Evolutionary conservation across 1,284 basidiomycete species (phyloP).

Genomic region (Rhodofomes roseus): DNA sequence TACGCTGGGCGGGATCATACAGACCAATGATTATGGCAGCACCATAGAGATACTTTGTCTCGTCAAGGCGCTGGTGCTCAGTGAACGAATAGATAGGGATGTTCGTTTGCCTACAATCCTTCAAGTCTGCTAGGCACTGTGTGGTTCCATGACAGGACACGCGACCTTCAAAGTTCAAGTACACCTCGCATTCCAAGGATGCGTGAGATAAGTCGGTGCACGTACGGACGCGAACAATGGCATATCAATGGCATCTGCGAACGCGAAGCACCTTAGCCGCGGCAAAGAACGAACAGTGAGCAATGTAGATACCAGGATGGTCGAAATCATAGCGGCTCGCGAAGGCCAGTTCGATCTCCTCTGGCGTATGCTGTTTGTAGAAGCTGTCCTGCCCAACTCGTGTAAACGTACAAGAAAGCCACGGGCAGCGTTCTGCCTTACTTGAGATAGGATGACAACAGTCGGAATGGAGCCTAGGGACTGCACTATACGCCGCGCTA

Average conservation of each 20-base stretch:
- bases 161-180: conserved; percentile 12
- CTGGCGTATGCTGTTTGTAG: conserved; percentile 78
- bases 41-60: conserved; percentile 92
- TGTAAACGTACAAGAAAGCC: not conserved
- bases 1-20: not conserved
- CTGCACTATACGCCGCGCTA: conserved; percentile 85
- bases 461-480: conserved; percentile 82
- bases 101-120: conserved; percentile 76
- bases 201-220: conserved; percentile 8
- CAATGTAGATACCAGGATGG: conserved; percentile 54
- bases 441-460: conserved; percentile 86
- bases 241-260: conserved; percentile 81
- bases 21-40: conserved; percentile 90
- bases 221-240: conserved; percentile 77
- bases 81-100: conserved; percentile 95
- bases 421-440: conserved; percentile 23
- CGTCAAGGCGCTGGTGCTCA: conserved; percentile 83
- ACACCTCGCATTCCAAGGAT: conserved; percentile 9
- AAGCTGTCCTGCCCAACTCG: conserved; percentile 75
- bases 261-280: not conserved
- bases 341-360: conserved; percentile 81
- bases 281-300: not conserved
- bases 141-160: not conserved
- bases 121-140: conserved; percentile 83
- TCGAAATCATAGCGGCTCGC: conserved; percentile 90